Evolutionary conservation across 2,329 filamentous ascomycete genomes (phyloP).

Genomic region (Penicillium oxalicum): DNA sequence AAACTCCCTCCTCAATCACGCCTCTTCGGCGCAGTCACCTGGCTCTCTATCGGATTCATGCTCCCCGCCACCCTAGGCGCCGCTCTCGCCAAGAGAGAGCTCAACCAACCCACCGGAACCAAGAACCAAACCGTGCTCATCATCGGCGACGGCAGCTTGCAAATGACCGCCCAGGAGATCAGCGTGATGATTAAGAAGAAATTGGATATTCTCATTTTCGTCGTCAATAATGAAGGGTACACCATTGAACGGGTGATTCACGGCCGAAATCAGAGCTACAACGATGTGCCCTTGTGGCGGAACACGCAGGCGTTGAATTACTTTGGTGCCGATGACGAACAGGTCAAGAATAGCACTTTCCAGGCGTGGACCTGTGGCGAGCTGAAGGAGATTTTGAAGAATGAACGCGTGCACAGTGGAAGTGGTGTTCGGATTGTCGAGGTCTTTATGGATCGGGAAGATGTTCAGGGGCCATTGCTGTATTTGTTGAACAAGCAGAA

Average conservation of each 20-base stretch:
- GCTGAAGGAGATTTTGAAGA: slow-evolving; percentile 36
- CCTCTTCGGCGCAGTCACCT: slow-evolving; percentile 50
- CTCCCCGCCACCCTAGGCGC: slow-evolving; percentile 53
- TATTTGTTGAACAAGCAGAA: slow-evolving; percentile 29
- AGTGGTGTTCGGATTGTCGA: slow-evolving; percentile 40
- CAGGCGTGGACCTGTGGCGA: slow-evolving; percentile 44
- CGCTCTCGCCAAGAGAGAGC: slow-evolving; percentile 44
- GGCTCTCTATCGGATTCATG: slow-evolving; percentile 58
- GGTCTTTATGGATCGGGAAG: slow-evolving; percentile 37
- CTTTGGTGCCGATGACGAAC: slow-evolving; percentile 41
- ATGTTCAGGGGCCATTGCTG: slow-evolving; percentile 31
- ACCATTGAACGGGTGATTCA: slow-evolving; percentile 56
- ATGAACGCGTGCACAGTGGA: slow-evolving; percentile 33
- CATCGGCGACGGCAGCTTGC: slow-evolving; percentile 60
- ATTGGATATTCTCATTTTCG: slow-evolving; percentile 45
- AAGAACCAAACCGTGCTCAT: slow-evolving; percentile 50
- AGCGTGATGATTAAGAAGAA: slow-evolving; percentile 55
- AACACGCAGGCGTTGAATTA: slow-evolving; percentile 46
- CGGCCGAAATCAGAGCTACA: slow-evolving; percentile 49
- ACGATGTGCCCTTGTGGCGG: slow-evolving; percentile 50
- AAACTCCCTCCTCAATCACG: slow-evolving; percentile 45
- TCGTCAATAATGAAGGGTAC: slow-evolving; percentile 57
- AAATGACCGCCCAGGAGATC: slow-evolving; percentile 62
- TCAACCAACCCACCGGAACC: slow-evolving; percentile 15
- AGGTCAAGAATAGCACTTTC: slow-evolving; percentile 37